Conservation (phyloP, 192 early-diverging fungal genomes). For the Coemansia sp. region DNA sequence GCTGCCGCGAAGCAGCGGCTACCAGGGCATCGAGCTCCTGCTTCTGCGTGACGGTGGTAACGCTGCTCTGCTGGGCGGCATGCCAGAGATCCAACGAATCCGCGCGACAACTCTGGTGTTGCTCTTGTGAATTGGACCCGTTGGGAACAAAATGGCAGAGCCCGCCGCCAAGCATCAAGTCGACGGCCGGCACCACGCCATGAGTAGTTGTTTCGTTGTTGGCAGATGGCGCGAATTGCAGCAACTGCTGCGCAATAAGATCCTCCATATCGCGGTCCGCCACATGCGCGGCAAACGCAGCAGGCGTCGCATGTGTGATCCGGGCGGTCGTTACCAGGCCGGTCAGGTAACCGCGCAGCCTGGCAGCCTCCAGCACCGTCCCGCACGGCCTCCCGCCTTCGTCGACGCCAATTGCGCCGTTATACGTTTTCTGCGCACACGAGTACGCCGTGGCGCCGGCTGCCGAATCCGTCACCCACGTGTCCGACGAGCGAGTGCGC, state of each 20-base stretch:
- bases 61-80: conserved; percentile 18
- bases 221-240: conserved; percentile 7
- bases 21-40: conserved; percentile 25
- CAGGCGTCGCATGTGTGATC: conserved; percentile 65
- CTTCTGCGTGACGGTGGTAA: conserved; percentile 8
- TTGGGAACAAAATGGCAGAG: conserved; percentile 54
- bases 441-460: conserved; percentile 64
- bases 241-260: conserved; percentile 56
- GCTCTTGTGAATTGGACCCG: neutral
- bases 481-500: conserved; percentile 55
- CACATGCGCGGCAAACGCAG: conserved; percentile 60
- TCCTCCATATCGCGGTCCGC: conserved; percentile 58
- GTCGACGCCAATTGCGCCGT: conserved; percentile 58
- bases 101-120: conserved; percentile 34
- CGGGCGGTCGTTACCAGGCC: conserved; percentile 62
- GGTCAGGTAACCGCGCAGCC: conserved; percentile 45
- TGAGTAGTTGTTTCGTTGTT: neutral
- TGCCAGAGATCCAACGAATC: conserved; percentile 47
- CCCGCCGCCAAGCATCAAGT: conserved; percentile 62
- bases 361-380: conserved; percentile 64
- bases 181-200: conserved; percentile 23
- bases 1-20: conserved; percentile 6
- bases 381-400: conserved; percentile 51
- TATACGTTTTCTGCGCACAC: conserved; percentile 58
- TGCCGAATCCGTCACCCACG: conserved; percentile 62